Evolutionary conservation across 257 asterid species (phyloP).

Genomic region (Primulina huaijiensis): DNA sequence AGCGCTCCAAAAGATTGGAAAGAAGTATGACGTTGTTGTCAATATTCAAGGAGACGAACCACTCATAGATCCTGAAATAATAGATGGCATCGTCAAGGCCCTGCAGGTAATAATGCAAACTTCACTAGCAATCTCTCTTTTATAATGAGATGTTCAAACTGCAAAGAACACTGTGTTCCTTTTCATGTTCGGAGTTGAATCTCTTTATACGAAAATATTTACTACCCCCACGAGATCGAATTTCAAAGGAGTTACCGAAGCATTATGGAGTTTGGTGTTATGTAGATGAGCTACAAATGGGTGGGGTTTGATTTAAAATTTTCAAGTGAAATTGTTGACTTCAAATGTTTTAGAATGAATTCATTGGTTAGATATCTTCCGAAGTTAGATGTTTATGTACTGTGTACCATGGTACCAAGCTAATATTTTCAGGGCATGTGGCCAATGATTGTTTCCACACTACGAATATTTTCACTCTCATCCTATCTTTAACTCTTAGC

Average conservation of each 20-base stretch:
- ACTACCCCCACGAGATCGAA: not conserved
- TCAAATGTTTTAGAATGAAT: not conserved
- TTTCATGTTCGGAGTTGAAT: not conserved
- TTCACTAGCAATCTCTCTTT: not conserved
- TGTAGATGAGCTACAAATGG: not conserved
- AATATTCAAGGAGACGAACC: slow-evolving; percentile 99
- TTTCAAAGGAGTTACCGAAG: not conserved
- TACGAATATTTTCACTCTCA: not conserved
- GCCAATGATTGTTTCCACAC: not conserved
- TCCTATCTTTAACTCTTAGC: not conserved
- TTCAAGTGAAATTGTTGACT: not conserved
- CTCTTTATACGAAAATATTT: no score
- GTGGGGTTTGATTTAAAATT: no score
- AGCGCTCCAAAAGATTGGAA: slow-evolving; percentile 66
- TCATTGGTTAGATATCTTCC: not conserved
- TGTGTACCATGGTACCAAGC: not conserved
- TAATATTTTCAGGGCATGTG: not conserved
- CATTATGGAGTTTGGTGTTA: not conserved
- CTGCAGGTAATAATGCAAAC: slow-evolving; percentile 51
- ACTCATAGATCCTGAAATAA: slow-evolving; percentile 84
- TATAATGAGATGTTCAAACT: no score
- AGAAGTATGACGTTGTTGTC: slow-evolving; percentile 71
- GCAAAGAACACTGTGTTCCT: not conserved
- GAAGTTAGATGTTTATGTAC: not conserved
- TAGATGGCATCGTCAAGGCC: slow-evolving; percentile 76